phyloP scores from a whole-genome alignment of 192 early-diverging fungal genomes.

The Phlyctochytrium bullatum region DNA sequence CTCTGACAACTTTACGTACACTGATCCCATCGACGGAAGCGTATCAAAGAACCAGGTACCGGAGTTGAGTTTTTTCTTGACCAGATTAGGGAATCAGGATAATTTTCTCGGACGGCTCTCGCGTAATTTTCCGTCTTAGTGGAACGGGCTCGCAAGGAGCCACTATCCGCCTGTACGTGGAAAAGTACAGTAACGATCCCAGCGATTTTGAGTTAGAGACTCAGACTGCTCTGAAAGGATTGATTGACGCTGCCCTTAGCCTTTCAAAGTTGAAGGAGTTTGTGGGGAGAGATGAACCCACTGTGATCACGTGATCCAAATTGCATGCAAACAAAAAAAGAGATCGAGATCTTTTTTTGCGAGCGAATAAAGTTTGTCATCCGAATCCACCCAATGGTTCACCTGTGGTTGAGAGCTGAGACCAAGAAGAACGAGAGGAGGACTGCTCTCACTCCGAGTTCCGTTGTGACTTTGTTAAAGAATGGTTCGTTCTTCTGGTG shows the following conservation, averaged over 20 bases:
- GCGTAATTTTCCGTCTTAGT: conserved; percentile 87
- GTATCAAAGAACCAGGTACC: conserved; percentile 75
- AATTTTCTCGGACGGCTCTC: conserved; percentile 86
- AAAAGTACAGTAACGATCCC: conserved; percentile 68
- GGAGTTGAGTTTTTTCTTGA: conserved; percentile 21
- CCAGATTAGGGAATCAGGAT: conserved; percentile 77
- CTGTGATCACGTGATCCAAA: conserved; percentile 48
- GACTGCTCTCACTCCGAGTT: conserved; percentile 84
- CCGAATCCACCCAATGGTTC: conserved; percentile 7
- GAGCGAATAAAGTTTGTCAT: background rate
- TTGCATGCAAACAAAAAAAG: background rate
- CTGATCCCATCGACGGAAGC: conserved; percentile 86
- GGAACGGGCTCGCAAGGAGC: conserved; percentile 96
- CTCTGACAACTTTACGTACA: conserved; percentile 90
- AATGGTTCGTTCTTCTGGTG: conserved; percentile 37
- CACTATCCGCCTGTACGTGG: conserved; percentile 93
- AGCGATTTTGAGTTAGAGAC: conserved; percentile 66
- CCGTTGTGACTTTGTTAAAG: conserved; percentile 75
- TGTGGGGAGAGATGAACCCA: conserved; percentile 86
- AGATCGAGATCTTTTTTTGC: background rate
- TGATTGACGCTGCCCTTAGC: conserved; percentile 81
- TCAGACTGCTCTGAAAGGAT: conserved; percentile 80
- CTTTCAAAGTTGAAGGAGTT: conserved; percentile 73
- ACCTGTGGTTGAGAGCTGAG: conserved; percentile 92
- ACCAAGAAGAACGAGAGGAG: conserved; percentile 97